Evolutionary conservation across 345 rosid genomes (phyloP).

Genomic region (Eucalyptus urophylla): DNA sequence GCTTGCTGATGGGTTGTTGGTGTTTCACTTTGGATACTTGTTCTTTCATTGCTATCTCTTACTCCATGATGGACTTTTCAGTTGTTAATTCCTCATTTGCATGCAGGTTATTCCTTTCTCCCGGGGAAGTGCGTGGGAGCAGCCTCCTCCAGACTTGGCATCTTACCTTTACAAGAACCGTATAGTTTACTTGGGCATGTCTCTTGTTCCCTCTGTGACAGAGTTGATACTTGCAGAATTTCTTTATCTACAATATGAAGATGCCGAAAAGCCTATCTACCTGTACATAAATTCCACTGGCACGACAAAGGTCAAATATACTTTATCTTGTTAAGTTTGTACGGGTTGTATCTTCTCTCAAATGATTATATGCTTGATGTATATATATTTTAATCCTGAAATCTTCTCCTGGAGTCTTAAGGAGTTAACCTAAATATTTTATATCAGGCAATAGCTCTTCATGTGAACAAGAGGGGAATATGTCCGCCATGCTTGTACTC

Average conservation of each 20-base stretch:
- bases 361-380: not conserved
- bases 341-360: not conserved
- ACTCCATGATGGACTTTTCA: not conserved
- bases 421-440: not conserved
- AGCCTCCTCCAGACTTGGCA: constrained; percentile 92
- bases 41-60: not conserved
- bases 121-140: constrained; percentile 67
- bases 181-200: constrained; percentile 93
- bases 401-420: not conserved
- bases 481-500: not conserved
- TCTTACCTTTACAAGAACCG: constrained; percentile 71
- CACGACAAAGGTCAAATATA: constrained; percentile 57
- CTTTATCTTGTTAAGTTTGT: not conserved
- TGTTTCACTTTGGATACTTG: not conserved
- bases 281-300: constrained; percentile 93
- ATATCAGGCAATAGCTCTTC: not conserved
- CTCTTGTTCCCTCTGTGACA: constrained; percentile 85
- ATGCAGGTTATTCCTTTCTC: constrained; percentile 76
- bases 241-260: constrained; percentile 88
- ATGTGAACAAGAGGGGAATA: not conserved
- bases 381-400: not conserved
- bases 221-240: constrained; percentile 78
- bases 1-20: not conserved
- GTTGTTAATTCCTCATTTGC: not conserved
- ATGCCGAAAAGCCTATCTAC: constrained; percentile 75